phyloP scores from a whole-genome alignment of 805 yeast genomes.

The Yarrowia sp. region DNA sequence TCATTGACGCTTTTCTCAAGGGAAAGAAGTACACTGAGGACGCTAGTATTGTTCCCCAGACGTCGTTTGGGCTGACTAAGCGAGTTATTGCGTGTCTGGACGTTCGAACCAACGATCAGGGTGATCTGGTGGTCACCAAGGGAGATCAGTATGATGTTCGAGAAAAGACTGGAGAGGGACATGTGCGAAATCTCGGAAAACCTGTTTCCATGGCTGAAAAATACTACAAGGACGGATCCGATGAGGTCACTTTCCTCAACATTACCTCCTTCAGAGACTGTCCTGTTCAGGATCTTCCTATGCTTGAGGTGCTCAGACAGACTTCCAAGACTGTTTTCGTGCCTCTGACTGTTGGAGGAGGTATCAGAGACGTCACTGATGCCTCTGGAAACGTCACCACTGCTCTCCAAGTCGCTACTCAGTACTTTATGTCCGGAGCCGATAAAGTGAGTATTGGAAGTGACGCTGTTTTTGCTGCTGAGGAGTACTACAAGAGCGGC shows the following conservation, averaged over 20 bases:
- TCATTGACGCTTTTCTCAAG: slow-evolving; percentile 69
- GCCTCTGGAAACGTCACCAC: slow-evolving; percentile 71
- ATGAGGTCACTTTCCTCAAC: slow-evolving; percentile 90
- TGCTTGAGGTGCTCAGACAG: slow-evolving; percentile 79
- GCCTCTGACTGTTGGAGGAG: slow-evolving; percentile 98
- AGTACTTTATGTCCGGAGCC: slow-evolving; percentile 95
- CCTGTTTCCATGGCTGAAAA: slow-evolving; percentile 92
- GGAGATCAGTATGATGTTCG: slow-evolving; percentile 99
- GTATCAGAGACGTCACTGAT: slow-evolving; percentile 85
- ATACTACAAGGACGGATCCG: slow-evolving; percentile 93
- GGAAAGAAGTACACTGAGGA: slow-evolving; percentile 41
- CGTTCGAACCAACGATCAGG: slow-evolving; percentile 91
- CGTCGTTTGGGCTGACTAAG: slow-evolving; percentile 63
- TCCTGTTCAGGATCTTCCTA: slow-evolving; percentile 89
- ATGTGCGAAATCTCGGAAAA: slow-evolving; percentile 90
- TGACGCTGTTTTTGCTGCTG: slow-evolving; percentile 93
- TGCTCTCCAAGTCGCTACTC: slow-evolving; percentile 85
- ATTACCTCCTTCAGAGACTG: slow-evolving; percentile 95
- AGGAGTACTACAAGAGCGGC: slow-evolving; percentile 63
- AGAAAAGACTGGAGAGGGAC: slow-evolving; percentile 53
- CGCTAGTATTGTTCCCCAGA: slow-evolving; percentile 10
- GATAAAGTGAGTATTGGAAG: slow-evolving; percentile 98
- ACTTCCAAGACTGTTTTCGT: slow-evolving; percentile 93
- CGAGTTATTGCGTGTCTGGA: slow-evolving; percentile 95
- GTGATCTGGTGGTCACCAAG: slow-evolving; percentile 95